These are phyloP conservation scores for Lentinula sp. DNA, from an alignment of 768 basidiomycete genomes.

Conservation along the genomic window DNA sequence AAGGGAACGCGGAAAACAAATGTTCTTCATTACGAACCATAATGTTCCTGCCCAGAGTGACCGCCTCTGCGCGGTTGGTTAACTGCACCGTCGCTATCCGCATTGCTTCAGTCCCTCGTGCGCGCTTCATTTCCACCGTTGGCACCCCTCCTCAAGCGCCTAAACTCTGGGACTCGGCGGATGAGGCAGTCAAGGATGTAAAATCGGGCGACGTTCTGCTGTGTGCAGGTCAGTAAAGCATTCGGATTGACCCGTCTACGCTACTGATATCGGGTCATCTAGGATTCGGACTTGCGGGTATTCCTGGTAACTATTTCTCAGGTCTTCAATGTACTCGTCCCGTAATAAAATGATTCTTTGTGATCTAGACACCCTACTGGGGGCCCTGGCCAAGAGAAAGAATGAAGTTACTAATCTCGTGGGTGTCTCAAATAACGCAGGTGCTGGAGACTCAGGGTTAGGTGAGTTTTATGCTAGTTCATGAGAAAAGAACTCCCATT, in stretches of 20 bases:
- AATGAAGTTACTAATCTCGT: slow-evolving; percentile 66
- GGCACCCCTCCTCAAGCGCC: slow-evolving; percentile 20
- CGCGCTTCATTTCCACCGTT: neutral
- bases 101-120: neutral
- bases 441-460: slow-evolving; percentile 61
- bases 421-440: slow-evolving; percentile 88
- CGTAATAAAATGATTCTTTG: slow-evolving; percentile 2
- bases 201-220: slow-evolving; percentile 76
- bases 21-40: neutral
- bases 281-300: slow-evolving; percentile 90
- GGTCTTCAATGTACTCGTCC: neutral
- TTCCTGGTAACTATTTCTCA: slow-evolving; percentile 51
- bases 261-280: neutral
- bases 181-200: slow-evolving; percentile 79
- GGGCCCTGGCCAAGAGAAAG: slow-evolving; percentile 65
- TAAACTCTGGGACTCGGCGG: slow-evolving; percentile 79
- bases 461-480: slow-evolving; percentile 31
- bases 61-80: slow-evolving; percentile 4
- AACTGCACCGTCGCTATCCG: neutral
- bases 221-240: slow-evolving; percentile 61
- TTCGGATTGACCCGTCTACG: neutral
- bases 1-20: neutral
- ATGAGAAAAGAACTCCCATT: neutral
- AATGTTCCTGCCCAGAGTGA: slow-evolving; percentile 1
- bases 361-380: slow-evolving; percentile 69